Evolutionary conservation across 1,284 basidiomycete genomes (phyloP), one percentile per base, ranked within the genome.

Genomic region (Trametes versicolor): DNA sequence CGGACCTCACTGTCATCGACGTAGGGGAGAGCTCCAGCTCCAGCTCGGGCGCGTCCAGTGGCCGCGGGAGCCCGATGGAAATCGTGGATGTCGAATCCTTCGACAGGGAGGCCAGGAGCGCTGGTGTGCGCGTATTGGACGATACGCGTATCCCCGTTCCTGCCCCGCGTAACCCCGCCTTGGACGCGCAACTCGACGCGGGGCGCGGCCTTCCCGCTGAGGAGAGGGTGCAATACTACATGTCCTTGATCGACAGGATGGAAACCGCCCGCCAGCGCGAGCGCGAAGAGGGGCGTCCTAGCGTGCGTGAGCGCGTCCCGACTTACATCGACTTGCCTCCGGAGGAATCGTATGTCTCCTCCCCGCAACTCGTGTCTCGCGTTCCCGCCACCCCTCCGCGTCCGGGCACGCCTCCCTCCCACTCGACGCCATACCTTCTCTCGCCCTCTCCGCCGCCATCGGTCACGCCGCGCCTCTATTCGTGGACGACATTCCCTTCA

Each of bases 81-180:
- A 74, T 76, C 36, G 79, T 84, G 57, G 83, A 87, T 61, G 80
- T 86, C 34, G 68, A 69, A 34, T 34, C 58, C 9, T 49, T 45
- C 29, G 39, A 62, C 37, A 43, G 66, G 37, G 68, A 41, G 25
- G 25, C 49, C 23, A 63, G 56, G 37, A 45, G 48, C n/a, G 55
- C 58, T 41, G 52, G 50, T 49, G 60, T 59, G 57, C 68, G 66
- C 62, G 72, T 72, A 17, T 76, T 78, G 54, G 77, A 77, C 15
- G 75, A 74, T 10, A 75, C 58, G 51, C 58, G 58, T 34, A 32
- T 70, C 71, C 25, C 63, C 19, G 60, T 55, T 37, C 29, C 52
- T 45, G 21, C 57, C 60, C 36, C 60, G 50, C 51, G 54, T 21
- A 56, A 55, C 50, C 45, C 66, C 32, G 51, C 43, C 36, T 36